Conservation (phyloP, 768 basidiomycete species). For the Pholiota conissans region DNA sequence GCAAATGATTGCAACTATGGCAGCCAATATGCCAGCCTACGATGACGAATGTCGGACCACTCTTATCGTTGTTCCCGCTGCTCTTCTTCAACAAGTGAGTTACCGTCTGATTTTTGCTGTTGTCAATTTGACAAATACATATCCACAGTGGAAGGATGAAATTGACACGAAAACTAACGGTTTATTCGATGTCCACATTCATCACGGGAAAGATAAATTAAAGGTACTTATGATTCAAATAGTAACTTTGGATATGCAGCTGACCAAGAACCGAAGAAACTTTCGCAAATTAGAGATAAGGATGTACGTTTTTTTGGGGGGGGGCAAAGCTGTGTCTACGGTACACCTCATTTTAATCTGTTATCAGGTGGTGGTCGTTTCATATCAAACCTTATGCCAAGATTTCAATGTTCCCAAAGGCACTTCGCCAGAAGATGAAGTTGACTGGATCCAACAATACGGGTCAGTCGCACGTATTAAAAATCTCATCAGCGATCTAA, state of each 20-base stretch:
- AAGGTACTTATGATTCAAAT: constrained; percentile 31
- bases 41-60: constrained; percentile 54
- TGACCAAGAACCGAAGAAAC: constrained; percentile 27
- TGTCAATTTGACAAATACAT: no score
- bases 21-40: constrained; percentile 53
- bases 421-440: constrained; percentile 45
- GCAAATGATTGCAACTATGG: constrained; percentile 81
- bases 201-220: constrained; percentile 72
- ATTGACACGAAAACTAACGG: constrained; percentile 66
- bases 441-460: constrained; percentile 45
- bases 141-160: constrained; percentile 70
- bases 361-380: constrained; percentile 67
- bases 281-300: constrained; percentile 47
- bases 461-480: constrained; percentile 35
- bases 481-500: not conserved
- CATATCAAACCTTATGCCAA: constrained; percentile 68
- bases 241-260: not conserved
- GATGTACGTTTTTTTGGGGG: constrained; percentile 43
- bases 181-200: constrained; percentile 62
- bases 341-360: not conserved
- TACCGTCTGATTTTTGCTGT: not conserved
- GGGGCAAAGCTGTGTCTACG: not conserved
- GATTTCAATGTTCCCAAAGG: constrained; percentile 58
- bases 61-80: constrained; percentile 75
- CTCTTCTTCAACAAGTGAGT: constrained; percentile 66